A percentile compares a stretch with the other conserved stretches of the same genome.
Conservation (phyloP, 23 red algal species). For the Gracilaria vermiculophylla region DNA sequence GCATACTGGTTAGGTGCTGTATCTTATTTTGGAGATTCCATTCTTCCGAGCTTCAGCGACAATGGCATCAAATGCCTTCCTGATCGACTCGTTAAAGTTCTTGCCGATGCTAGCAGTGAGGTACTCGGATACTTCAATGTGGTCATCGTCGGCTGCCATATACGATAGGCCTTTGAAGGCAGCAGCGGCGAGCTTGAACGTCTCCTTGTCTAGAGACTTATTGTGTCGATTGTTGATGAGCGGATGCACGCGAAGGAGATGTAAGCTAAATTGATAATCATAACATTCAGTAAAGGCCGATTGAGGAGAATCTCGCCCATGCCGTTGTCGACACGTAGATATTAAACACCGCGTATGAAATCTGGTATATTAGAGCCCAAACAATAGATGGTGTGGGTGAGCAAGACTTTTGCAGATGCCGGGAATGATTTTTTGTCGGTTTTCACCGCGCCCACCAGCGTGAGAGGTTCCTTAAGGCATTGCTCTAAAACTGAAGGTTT, state of each 20-base stretch:
- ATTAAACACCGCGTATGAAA: slow-evolving; percentile 9
- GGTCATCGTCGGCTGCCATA: background rate
- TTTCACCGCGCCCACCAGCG: too few relatives aligned
- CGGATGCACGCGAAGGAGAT: background rate
- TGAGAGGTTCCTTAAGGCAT: too few relatives aligned
- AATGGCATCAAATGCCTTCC: background rate
- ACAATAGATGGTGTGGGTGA: background rate
- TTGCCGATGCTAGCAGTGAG: background rate
- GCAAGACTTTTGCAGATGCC: background rate
- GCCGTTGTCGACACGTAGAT: background rate
- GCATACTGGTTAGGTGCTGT: background rate
- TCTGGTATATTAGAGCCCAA: background rate
- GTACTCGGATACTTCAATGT: background rate
- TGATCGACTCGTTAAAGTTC: background rate
- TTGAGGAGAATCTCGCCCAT: slow-evolving; percentile 15
- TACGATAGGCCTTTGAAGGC: background rate
- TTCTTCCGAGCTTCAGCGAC: background rate
- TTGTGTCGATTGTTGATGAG: background rate
- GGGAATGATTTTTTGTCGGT: background rate
- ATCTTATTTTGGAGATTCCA: background rate
- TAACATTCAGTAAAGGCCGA: background rate
- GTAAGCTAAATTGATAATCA: background rate
- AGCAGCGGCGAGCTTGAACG: background rate
- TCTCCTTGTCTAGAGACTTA: background rate
- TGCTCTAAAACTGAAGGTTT: background rate